Conservation (phyloP, 1,284 basidiomycete genomes). For the Cryptococcus neoformans region DNA sequence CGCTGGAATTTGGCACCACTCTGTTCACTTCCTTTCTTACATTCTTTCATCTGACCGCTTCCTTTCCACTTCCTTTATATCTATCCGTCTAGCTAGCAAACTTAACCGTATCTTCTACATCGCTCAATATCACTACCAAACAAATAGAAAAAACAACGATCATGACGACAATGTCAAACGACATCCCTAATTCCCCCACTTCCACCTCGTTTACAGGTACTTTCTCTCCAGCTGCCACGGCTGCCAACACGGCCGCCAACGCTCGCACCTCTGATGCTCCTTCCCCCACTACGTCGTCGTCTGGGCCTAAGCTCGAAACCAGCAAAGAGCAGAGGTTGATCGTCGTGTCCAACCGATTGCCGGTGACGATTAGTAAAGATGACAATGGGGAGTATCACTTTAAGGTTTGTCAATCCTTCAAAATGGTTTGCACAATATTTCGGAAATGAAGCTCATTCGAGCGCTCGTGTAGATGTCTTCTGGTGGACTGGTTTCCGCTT, state of each 20-base stretch:
- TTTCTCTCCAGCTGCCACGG: not conserved
- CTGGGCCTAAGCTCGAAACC: not conserved
- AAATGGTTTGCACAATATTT: not conserved
- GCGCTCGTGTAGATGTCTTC: conserved; percentile 66
- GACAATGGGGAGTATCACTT: conserved; percentile 85
- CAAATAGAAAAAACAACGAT: too few relatives aligned
- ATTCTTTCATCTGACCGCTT: not conserved
- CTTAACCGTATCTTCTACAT: too few relatives aligned
- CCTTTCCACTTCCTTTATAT: not conserved
- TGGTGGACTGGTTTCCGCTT: conserved; percentile 88
- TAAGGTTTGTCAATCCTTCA: conserved; percentile 54
- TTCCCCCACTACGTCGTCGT: not conserved
- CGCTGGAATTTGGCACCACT: too few relatives aligned
- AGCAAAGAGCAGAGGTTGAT: conserved; percentile 67
- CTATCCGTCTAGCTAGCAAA: not conserved
- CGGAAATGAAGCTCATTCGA: not conserved
- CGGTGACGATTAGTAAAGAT: conserved; percentile 88
- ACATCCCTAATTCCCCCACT: not conserved
- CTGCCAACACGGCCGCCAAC: not conserved
- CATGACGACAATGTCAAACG: too few relatives aligned
- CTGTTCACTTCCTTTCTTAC: not conserved
- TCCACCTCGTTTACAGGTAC: conserved; percentile 1
- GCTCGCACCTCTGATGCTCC: not conserved
- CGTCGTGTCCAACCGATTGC: conserved; percentile 93
- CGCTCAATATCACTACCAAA: too few relatives aligned